Evolutionary conservation across 2,329 filamentous ascomycete species (phyloP), one percentile per base, ranked within the genome.

Genomic region (Zasmidium cellare): DNA sequence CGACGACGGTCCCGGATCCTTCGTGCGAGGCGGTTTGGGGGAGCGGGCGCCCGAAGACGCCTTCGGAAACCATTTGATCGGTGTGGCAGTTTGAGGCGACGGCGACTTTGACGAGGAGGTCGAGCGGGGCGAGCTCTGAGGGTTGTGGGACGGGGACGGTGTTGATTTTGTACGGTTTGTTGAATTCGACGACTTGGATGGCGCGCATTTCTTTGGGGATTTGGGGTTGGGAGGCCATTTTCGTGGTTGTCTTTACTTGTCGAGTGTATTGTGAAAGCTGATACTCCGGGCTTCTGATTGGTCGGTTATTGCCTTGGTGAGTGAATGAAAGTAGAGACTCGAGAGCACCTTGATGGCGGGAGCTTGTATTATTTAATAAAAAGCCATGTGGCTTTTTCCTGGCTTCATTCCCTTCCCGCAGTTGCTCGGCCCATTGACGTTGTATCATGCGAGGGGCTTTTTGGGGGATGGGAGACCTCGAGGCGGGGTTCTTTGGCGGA

Each of bases 61-160:
- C 84, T 1, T 74, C 65, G 6, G 67, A 64, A 3, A 85, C 82
- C 80, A 86, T 84, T 59, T 71, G 71, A 72, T 87, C 84, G 0
- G 85, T 87, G 73, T 87, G 84, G 73, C 84, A 87, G 66, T 85
- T 79, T 1, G 82, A 84, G 9, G 82, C 84, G 16, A 83, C 82
- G 55, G 82, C 83, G 52, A 85, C 75, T 69, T 84, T 84, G 65
- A 87, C 76, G 35, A 87, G 78, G n/a, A 88, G 73, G 61, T 87
- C 84, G 62, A 81, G 65, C 0, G 79, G 76, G 3, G 72, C 69
- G 16, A 85, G 78, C 18, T 65, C 49, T 16, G 70, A 56, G 22
- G 46, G 46, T 19, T 19, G 24, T 5, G 53, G 52, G 1, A 80
- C 77, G 12, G 78, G 75, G 28, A 86, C 69, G 16, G 75, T 71